Conservation (phyloP, 2,329 filamentous ascomycete genomes). For the Claviceps purpurea region DNA sequence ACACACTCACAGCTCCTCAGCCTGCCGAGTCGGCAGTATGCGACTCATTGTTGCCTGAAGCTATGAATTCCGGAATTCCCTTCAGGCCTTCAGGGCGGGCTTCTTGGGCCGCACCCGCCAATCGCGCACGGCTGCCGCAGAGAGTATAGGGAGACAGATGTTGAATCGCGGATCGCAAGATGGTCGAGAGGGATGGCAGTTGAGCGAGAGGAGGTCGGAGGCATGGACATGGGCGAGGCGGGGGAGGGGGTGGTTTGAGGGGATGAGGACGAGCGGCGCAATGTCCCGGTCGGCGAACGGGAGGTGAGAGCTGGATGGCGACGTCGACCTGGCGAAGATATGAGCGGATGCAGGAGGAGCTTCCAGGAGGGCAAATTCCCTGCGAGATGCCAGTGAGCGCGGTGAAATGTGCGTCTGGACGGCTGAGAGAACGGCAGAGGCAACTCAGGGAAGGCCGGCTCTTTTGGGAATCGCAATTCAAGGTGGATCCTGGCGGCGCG, state of each 20-base stretch:
- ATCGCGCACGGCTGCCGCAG: background rate
- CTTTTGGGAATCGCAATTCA: too few species aligned
- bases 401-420: too few species aligned
- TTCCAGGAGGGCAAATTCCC: too few species aligned
- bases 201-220: slow-evolving; percentile 5
- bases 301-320: background rate
- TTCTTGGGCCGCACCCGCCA: slow-evolving; percentile 1
- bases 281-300: background rate
- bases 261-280: background rate
- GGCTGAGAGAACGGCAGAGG: too few species aligned
- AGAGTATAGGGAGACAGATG: background rate
- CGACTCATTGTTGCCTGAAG: slow-evolving; percentile 44
- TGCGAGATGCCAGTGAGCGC: too few species aligned
- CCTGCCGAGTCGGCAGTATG: slow-evolving; percentile 65
- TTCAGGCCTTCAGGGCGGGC: background rate
- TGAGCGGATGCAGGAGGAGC: background rate
- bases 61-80: background rate
- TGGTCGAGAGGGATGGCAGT: background rate
- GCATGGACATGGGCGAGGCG: background rate
- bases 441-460: too few species aligned
- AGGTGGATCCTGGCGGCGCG: too few species aligned
- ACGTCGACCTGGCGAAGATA: too few species aligned
- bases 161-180: background rate
- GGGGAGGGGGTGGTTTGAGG: background rate
- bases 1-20: slow-evolving; percentile 68